A percentile compares a stretch with the other conserved stretches of the same genome.
Conservation (phyloP, 371 early-diverging fungal genomes). For the Mortierella sp. region DNA sequence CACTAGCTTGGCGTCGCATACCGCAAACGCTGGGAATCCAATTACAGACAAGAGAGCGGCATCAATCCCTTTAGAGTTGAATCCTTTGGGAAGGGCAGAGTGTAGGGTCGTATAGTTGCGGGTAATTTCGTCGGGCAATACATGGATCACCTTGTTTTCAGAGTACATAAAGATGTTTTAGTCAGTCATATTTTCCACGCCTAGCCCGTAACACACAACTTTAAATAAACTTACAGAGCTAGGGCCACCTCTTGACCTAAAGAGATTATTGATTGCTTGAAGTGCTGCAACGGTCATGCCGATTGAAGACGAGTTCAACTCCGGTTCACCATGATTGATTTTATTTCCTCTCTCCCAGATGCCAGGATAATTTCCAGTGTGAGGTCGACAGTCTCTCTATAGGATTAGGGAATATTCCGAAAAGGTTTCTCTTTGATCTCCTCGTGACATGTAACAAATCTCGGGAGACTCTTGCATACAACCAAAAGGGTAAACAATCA, state of each 20-base stretch:
- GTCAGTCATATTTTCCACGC: too few species aligned
- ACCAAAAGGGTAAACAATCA: too few species aligned
- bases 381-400: too few species aligned
- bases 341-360: constrained; percentile 95
- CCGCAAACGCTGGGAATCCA: constrained; percentile 92
- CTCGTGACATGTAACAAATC: too few species aligned
- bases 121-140: constrained; percentile 88
- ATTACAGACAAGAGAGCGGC: constrained; percentile 89
- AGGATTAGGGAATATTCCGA: too few species aligned
- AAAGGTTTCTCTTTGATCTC: too few species aligned
- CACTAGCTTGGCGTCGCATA: constrained; percentile 75
- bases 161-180: not conserved
- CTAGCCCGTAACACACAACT: not conserved
- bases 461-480: too few species aligned
- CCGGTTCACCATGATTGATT: constrained; percentile 89
- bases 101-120: constrained; percentile 86
- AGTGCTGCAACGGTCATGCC: constrained; percentile 94
- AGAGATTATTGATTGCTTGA: constrained; percentile 90
- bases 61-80: constrained; percentile 91
- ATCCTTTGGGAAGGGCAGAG: constrained; percentile 88
- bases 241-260: constrained; percentile 86
- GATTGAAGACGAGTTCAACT: constrained; percentile 89
- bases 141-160: constrained; percentile 77
- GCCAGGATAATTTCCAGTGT: too few species aligned
- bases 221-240: constrained; percentile 67